Base-by-base conservation (phyloP, 139 green algal species). In the Diplosphaera chodatii region DNA sequence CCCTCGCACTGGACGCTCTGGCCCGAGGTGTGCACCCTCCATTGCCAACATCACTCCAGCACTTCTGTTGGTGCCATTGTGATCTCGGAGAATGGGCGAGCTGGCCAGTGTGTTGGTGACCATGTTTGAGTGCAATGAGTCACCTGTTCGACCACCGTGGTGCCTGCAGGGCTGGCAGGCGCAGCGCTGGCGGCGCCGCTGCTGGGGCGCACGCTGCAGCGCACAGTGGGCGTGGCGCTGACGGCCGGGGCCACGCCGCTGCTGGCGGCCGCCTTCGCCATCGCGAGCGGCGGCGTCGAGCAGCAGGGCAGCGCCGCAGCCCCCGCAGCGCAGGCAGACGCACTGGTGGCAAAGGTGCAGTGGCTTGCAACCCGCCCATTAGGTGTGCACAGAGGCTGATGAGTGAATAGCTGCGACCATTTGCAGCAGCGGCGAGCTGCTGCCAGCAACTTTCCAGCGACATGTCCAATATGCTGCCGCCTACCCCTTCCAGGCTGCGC, bases 281-380 rank as follows among this genome's bases (percentile, higher is more conserved):
- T 74, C 31, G 55, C 23, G 55, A 27, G 55, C 22, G 55, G 23
- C 22, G 27, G 28, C 27, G 25, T 3, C 27, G 25, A 32, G 25
- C 70, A 32, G 33, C 48, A 27, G 33, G 59, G 8, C n/a, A 25
- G 13, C 15, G 40, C 8, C 29, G 34, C 15, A 30, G 16, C 30
- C 13, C 25, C 40, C 21, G 30, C 55, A 1, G 33, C 72, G 31
- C 48, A 71, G n/a, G 40, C 69, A 1, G 64, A 64, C 5, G 77
- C 29, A 1, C n/a, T 74, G 4, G 48, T 69, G 21, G 66, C 56
- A 5, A 62, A 77, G 55, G 69, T 64, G 37, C 37, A n/a, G n/a
- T n/a, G n/a, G n/a, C n/a, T n/a, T n/a, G n/a, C n/a, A n/a, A n/a
- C n/a, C n/a, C n/a, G n/a, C n/a, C n/a, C n/a, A n/a, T n/a, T n/a